Evolutionary conservation across 2,329 filamentous ascomycete species (phyloP), one percentile per base, ranked within the genome.

Genomic region (Fusarium sacchari): DNA sequence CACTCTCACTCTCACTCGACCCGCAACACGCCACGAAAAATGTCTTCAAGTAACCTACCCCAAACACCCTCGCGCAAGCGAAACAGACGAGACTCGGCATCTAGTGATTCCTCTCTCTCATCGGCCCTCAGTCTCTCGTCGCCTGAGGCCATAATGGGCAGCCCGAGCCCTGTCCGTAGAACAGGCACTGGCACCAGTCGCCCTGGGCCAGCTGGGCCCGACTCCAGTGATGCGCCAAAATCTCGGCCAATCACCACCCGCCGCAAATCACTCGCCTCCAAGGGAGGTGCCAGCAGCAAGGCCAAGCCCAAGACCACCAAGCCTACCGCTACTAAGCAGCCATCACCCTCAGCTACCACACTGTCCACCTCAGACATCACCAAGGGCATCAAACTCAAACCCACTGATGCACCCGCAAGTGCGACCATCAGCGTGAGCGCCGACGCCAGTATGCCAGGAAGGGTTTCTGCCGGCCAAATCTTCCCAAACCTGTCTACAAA

Each of bases 51-150:
- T 53, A 71, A 75, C 40, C 76, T 69, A 62, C 72, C 79, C 26
- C 77, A 80, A 67, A 84, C 83, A 34, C 82, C 83, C 37, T 81
- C 81, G 61, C 79, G 81, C 30, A 82, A 77, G 78, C 78, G 80
- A 62, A 71, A 71, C 34, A 78, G 83, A 46, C 78, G 81, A 40
- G 80, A 80, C 63, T 85, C 83, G 39, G 81, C 76, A 36, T 82
- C 81, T 13, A 85, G 83, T 78, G 82, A 84, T 73, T 85, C 83
- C 26, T 84, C 83, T n/a, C 80, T 85, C 32, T 84, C 83, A 24
- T 82, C 82, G 24, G 79, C 78, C 47, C 78, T 80, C 79, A 84
- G 80, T 73, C 76, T 84, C 58, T 82, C 83, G 50, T 84, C 83
- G 57, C 83, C 82, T 34, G 81, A 83, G 60, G 79, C 72, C 60